Evolutionary conservation across 306 rosid species (phyloP).

Genomic region (Mimosa bimucronata): DNA sequence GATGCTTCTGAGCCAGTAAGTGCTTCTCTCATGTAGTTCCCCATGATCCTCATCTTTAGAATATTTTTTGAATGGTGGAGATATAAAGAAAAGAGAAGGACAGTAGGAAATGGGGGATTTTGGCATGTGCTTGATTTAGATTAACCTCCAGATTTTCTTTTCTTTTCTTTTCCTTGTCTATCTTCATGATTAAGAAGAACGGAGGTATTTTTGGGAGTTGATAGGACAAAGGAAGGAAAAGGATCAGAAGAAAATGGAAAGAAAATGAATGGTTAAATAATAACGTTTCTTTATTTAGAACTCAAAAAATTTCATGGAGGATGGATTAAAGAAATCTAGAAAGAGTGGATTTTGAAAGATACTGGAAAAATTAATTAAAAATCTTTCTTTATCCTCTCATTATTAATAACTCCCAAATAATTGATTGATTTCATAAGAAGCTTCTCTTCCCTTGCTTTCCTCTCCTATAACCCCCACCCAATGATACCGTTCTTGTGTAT

Average conservation of each 20-base stretch:
- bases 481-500: neutral
- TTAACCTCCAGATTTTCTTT: neutral
- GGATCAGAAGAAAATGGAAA: neutral
- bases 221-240: neutral
- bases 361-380: neutral
- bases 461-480: neutral
- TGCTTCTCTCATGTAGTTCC: conserved; percentile 3
- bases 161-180: neutral
- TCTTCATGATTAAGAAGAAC: neutral
- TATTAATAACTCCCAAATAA: neutral
- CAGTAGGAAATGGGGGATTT: neutral
- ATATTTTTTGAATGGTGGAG: too few species aligned
- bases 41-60: neutral
- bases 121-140: neutral
- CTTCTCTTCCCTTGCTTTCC: neutral
- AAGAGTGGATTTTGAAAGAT: neutral
- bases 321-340: neutral
- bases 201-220: neutral
- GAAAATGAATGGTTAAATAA: neutral
- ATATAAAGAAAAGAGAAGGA: neutral
- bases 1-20: conserved; percentile 73
- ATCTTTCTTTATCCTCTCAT: neutral
- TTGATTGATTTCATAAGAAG: neutral
- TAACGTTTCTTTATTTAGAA: neutral
- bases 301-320: neutral